Evolutionary conservation across 768 basidiomycete genomes (phyloP), one percentile per base, ranked within the genome.

Genomic region (Antrodiella citrinella): DNA sequence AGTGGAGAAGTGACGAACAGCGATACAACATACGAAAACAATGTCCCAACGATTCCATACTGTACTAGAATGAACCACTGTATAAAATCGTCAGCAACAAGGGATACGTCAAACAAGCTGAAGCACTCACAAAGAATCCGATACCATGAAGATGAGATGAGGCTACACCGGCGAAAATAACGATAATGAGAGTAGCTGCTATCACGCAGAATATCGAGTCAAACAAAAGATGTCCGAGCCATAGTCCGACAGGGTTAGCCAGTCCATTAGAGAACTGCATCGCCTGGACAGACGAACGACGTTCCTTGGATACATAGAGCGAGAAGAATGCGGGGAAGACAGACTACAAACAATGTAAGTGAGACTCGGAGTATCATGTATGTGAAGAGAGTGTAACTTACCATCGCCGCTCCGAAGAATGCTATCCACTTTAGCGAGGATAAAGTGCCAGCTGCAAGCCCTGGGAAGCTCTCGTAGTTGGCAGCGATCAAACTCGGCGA

Each of bases 281-380:
- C 2, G 86, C 83, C 61, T 89, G 85, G 0, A 90, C 84, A 2
- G 80, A 78, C 0, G 81, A 78, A 2, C 78, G 74, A 9, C 84
- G 77, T 59, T 91, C 88, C 53, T 73, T 74, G 0, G 85, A 80
- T 3, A 87, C 85, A 62, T 91, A 91, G 12, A 91, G 63, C 9
- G 84, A 75, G 56, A 80, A 88, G 68, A 91, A 91, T 2, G 87
- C 87, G n/a, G 88, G 85, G 59, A 77, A 90, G 1, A 86, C 81
- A 10, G 83, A 72, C 84, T 86, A 49, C 12, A 2, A 12, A 41
- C 4, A 21, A 1, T 13, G n/a, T 2, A 19, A 30, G 25, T 47
- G 48, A 57, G 54, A 18, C 18, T 13, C 25, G 5, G 20, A 12
- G 3, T 12, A 15, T 38, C 41, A 54, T 11, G 49, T 13, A 48